phyloP scores from a whole-genome alignment of 352 stramenopile genomes.

The Phytopythium montanum region DNA sequence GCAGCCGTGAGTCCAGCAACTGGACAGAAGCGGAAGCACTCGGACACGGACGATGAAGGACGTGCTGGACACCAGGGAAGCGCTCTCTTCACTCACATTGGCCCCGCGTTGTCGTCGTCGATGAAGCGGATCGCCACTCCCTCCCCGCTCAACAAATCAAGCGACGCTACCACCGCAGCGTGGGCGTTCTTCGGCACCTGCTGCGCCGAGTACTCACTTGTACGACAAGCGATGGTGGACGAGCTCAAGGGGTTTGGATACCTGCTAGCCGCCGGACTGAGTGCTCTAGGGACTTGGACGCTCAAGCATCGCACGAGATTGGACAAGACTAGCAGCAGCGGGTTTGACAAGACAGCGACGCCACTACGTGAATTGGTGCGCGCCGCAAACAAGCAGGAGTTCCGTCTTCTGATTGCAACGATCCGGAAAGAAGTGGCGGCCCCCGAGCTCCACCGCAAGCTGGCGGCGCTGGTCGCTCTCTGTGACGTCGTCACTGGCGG shows the following conservation, averaged over 20 bases:
- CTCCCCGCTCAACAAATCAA: constrained; percentile 7
- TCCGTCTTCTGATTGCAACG: constrained; percentile 54
- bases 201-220: constrained; percentile 51
- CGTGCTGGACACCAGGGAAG: background rate
- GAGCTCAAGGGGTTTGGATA: constrained; percentile 44
- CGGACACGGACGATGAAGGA: background rate
- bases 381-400: constrained; percentile 73
- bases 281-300: constrained; percentile 14
- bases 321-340: background rate
- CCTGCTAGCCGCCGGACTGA: constrained; percentile 47
- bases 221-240: constrained; percentile 43
- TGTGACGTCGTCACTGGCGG: constrained; percentile 34
- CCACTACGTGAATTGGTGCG: constrained; percentile 41
- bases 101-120: constrained; percentile 26
- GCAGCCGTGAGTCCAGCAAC: background rate
- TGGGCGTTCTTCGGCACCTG: constrained; percentile 54
- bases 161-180: constrained; percentile 15
- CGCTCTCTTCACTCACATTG: background rate
- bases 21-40: background rate
- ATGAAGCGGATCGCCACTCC: constrained; percentile 32
- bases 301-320: constrained; percentile 5
- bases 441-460: constrained; percentile 30
- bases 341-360: background rate
- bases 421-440: constrained; percentile 49
- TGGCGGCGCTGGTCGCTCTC: constrained; percentile 49